These are phyloP conservation scores for Saturnispora ahearnii DNA, from an alignment of 805 yeast species.

Conservation along the genomic window DNA sequence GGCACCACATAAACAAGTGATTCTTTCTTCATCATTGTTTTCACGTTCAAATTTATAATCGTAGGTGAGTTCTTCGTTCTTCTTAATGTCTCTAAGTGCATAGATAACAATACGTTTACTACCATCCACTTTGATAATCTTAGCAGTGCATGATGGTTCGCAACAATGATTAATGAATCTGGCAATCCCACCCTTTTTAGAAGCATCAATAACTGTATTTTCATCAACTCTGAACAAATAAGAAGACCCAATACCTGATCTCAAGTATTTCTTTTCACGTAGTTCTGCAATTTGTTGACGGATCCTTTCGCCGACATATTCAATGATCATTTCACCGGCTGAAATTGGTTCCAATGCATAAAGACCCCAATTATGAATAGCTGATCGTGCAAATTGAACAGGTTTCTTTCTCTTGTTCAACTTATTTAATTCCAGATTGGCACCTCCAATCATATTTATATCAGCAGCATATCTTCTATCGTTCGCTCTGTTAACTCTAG, in stretches of 20 bases:
- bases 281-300: conserved; percentile 92
- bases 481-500: conserved; percentile 78
- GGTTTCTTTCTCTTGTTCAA: conserved; percentile 86
- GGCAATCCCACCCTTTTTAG: conserved; percentile 95
- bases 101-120: conserved; percentile 89
- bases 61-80: conserved; percentile 89
- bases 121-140: conserved; percentile 91
- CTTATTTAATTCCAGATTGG: conserved; percentile 78
- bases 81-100: conserved; percentile 78
- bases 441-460: conserved; percentile 71
- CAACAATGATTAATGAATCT: conserved; percentile 96
- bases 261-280: conserved; percentile 74
- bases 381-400: conserved; percentile 92
- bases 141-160: conserved; percentile 95
- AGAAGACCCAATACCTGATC: conserved; percentile 92
- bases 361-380: conserved; percentile 97
- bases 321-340: conserved; percentile 96
- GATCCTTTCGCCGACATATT: conserved; percentile 91
- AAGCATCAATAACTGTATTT: conserved; percentile 92
- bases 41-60: conserved; percentile 94
- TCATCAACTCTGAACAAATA: conserved; percentile 90
- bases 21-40: conserved; percentile 76
- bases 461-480: conserved; percentile 87
- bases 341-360: conserved; percentile 93
- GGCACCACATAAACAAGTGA: conserved; percentile 92